Base-by-base conservation (phyloP, 148 eudicot species). In the Simmondsia chinensis region DNA sequence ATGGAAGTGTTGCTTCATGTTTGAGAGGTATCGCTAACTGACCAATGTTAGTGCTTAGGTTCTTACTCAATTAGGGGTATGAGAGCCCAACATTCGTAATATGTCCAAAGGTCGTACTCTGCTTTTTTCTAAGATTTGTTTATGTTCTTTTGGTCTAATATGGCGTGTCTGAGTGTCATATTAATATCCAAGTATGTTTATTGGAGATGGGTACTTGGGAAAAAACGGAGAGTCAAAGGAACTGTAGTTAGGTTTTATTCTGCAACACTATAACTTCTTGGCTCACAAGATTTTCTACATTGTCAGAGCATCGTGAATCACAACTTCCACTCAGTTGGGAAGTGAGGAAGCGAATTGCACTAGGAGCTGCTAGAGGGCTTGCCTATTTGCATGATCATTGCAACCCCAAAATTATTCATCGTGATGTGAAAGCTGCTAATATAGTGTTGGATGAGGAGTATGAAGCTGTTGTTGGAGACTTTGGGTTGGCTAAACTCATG, bases 1-100 rank as follows among this genome's bases (percentile, higher is more conserved):
- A 83, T 56, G 87, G 87, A 49, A 83, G 87, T 61, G 94, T 83
- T 22, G 83, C 94, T 20, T 83, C 87, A 24, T 80, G 94, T 57
- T 74, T 83, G 60, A 68, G 87, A 83, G 94, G 94, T 83, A 68
- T n/a, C 9, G 7, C 12, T 34, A 4, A 34, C 29, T 9, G 33
- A n/a, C 35, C 10, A 43, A 11, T 18, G 48, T 14, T 40, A 22
- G 54, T 20, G 30, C 11, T 21, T 16, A 22, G 8, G 21, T 20
- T 48, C 16, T 41, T 25, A 26, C n/a, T 15, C 7, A 22, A 18
- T 29, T 29, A 15, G 13, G 15, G 15, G 24, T 24, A 8, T 14
- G 9, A 17, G 39, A 30, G 30, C 30, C 33, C 14, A 16, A 24
- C 20, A 5, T 17, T 19, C 24, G n/a, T 20, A 20, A 39, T 21